Conservation (phyloP, 371 early-diverging fungal genomes). For the Lichtheimia corymbifera region DNA sequence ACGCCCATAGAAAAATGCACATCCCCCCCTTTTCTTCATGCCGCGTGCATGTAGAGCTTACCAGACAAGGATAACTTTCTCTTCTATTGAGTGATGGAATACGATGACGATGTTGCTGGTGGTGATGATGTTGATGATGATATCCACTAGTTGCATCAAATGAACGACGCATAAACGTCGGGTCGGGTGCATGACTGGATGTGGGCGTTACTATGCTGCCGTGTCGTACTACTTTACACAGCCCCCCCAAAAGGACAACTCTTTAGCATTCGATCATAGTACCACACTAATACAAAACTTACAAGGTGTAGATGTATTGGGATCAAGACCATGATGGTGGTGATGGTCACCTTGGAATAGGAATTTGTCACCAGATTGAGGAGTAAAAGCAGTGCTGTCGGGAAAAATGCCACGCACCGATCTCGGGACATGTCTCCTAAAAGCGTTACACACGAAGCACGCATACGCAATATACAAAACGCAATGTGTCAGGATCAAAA, state of each 20-base stretch:
- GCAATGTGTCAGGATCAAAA: neutral
- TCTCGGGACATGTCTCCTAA: conserved; percentile 25
- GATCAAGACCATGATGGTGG: neutral
- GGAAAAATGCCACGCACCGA: conserved; percentile 40
- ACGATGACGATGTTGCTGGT: neutral
- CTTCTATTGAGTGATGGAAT: conserved; percentile 28
- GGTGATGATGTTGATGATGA: too few species aligned
- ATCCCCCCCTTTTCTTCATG: neutral
- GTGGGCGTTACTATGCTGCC: conserved; percentile 7
- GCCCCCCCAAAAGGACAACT: neutral
- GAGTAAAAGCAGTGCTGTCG: conserved; percentile 37
- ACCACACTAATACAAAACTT: neutral
- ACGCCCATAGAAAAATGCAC: neutral
- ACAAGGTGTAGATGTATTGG: conserved; percentile 1
- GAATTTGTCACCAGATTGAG: conserved; percentile 30
- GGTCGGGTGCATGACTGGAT: conserved; percentile 10
- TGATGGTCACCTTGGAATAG: conserved; percentile 24
- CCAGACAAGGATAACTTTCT: conserved; percentile 43
- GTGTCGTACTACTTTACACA: conserved; percentile 9
- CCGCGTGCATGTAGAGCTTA: conserved; percentile 13
- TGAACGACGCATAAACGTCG: conserved; percentile 18
- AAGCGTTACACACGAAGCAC: conserved; percentile 11
- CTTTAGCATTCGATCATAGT: neutral
- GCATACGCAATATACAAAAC: neutral
- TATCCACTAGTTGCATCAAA: conserved; percentile 12